Base-by-base conservation (phyloP, 768 basidiomycete genomes). In the Panaeolus papilionaceus region DNA sequence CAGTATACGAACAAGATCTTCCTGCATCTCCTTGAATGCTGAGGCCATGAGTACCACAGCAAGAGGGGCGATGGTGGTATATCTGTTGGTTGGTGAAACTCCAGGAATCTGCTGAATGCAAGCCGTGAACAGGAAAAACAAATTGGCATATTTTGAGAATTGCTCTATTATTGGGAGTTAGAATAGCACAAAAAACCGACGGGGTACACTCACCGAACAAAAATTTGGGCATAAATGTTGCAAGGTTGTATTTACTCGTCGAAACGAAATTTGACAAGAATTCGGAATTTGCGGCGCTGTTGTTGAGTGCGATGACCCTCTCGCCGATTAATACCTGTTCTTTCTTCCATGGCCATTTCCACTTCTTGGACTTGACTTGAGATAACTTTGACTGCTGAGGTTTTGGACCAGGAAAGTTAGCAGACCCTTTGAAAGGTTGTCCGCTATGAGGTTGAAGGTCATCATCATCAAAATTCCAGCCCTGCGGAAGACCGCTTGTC, bases 71-170 rank as follows among this genome's bases (percentile, higher is more conserved):
- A 99, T 96, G 8, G 98, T 99, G 2, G 98, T 99, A 77, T 93
- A 99, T 67, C 81, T 84, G 74, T 98, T 96, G 2, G 97, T 99
- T 16, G 98, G 98, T 1, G 98, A 99, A 7, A 99, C 96, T 72
- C 90, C 94, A 16, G 98, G 98, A 71, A 99, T 96, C 81, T 99
- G 98, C 75, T 99, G 97, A 62, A 99, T 99, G 79, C 86, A 91
- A 20, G 95, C 95, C 38, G 97, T 98, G 83, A 99, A 99, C 67
- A 99, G 84, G 85, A 99, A 99, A 85, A 99, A 99, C 68, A 99
- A 64, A 76, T 99, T 99, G 71, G 98, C 97, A 77, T 98, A 98
- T 88, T 98, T 95, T 51, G 94, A 96, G 83, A 98, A 98, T 88
- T 98, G 96, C 77, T 97, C 96, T 97, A 79, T 6, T 62, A 37